Conservation (phyloP, 1,284 basidiomycete genomes). For the Golubevia sp. region DNA sequence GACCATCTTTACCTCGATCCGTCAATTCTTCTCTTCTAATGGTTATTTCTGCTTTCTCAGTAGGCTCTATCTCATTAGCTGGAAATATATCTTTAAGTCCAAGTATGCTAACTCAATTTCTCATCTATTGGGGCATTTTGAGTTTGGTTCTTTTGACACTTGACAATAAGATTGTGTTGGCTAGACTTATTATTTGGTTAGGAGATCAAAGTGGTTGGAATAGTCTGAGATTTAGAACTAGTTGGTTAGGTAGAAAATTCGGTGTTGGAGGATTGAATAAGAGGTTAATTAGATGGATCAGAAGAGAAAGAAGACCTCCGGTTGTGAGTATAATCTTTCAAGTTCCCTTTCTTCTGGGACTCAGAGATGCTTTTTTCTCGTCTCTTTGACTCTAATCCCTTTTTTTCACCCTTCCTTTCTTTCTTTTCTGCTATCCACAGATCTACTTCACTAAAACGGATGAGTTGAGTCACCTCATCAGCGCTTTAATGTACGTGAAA, state of each 20-base stretch:
- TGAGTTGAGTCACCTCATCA: slow-evolving; percentile 18
- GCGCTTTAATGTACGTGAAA: slow-evolving; percentile 28
- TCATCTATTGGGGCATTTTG: slow-evolving; percentile 22
- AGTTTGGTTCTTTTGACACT: slow-evolving; percentile 14
- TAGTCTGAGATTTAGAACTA: no score
- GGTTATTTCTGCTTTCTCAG: slow-evolving; percentile 16
- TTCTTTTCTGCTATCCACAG: slow-evolving; percentile 8
- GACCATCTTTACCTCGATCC: slow-evolving; percentile 20
- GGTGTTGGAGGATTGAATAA: slow-evolving; percentile 5
- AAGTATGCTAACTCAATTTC: slow-evolving; percentile 21
- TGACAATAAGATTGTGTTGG: slow-evolving; percentile 21
- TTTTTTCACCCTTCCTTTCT: not conserved
- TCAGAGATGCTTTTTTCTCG: not conserved
- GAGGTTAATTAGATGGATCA: slow-evolving; percentile 29
- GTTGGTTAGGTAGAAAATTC: not conserved
- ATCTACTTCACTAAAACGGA: slow-evolving; percentile 25
- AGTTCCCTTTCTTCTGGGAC: not conserved
- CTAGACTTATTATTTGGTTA: slow-evolving; percentile 19
- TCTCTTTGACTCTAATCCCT: not conserved
- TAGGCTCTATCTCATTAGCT: slow-evolving; percentile 26
- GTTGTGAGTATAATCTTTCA: slow-evolving; percentile 6
- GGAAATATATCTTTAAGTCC: slow-evolving; percentile 35
- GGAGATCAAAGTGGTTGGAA: slow-evolving; percentile 21
- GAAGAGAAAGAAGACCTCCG: slow-evolving; percentile 16
- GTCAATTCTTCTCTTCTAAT: slow-evolving; percentile 9